These are phyloP conservation scores for Podochytrium sp. DNA, from an alignment of 192 early-diverging fungal species.

Conservation along the genomic window DNA sequence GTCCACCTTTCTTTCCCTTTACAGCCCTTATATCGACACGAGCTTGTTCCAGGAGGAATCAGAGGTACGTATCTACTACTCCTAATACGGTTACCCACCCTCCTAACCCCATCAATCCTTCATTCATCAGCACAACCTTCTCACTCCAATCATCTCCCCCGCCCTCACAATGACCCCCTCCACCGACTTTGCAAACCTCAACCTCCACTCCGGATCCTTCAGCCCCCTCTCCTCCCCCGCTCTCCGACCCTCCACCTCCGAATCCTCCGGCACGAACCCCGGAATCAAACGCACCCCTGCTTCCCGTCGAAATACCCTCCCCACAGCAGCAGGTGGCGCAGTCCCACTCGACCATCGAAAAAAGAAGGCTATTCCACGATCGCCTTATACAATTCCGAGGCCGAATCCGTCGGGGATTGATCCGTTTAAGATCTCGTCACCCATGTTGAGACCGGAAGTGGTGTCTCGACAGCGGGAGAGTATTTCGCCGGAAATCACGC, in stretches of 20 bases:
- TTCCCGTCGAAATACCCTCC: constrained; percentile 13
- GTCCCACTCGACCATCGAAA: constrained; percentile 11
- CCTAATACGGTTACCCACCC: neutral
- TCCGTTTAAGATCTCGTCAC: constrained; percentile 20
- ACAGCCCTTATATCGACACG: neutral
- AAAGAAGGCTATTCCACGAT: constrained; percentile 38
- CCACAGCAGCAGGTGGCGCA: neutral
- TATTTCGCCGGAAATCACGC: neutral
- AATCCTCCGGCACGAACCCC: constrained; percentile 33
- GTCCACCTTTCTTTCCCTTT: neutral
- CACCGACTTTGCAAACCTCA: constrained; percentile 50
- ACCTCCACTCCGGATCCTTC: constrained; percentile 42
- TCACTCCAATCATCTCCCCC: constrained; percentile 72
- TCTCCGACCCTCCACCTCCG: constrained; percentile 47
- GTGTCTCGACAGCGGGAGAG: neutral
- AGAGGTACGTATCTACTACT: neutral
- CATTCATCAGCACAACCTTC: constrained; percentile 41
- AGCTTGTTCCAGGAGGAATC: neutral
- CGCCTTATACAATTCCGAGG: constrained; percentile 36
- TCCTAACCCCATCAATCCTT: neutral
- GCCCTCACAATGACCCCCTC: constrained; percentile 72
- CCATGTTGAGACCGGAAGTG: constrained; percentile 25
- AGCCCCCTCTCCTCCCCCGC: constrained; percentile 71
- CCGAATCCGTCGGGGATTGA: neutral
- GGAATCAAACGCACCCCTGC: constrained; percentile 24